Percentiles rank a stretch among this genome's conserved stretches.
Conservation (phyloP, 1,284 basidiomycete genomes). For the Porodaedalea pini region DNA sequence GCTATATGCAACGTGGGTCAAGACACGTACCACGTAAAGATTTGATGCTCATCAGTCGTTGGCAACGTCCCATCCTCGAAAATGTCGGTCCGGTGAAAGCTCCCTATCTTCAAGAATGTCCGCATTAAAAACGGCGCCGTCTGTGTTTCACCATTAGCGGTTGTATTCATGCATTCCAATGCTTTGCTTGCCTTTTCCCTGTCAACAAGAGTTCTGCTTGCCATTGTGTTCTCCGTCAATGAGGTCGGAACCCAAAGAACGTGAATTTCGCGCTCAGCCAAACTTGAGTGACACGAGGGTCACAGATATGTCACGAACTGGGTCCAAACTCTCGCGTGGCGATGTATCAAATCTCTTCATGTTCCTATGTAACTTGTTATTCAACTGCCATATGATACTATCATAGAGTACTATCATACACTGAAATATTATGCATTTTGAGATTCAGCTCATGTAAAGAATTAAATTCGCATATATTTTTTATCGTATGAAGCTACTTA, state of each 20-base stretch:
- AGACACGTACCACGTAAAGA: slow-evolving; percentile 63
- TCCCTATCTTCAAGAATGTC: slow-evolving; percentile 75
- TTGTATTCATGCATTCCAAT: not conserved
- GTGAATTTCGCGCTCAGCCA: not conserved
- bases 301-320: not conserved
- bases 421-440: too few relatives aligned
- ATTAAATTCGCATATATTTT: too few relatives aligned
- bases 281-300: not conserved
- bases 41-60: slow-evolving; percentile 71
- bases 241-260: not conserved
- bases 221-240: slow-evolving; percentile 1
- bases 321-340: too few relatives aligned
- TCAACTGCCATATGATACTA: too few relatives aligned
- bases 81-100: slow-evolving; percentile 63
- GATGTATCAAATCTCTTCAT: too few relatives aligned
- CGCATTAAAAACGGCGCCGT: slow-evolving; percentile 75
- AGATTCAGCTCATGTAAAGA: too few relatives aligned
- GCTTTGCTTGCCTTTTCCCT: slow-evolving; percentile 35
- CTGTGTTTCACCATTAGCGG: slow-evolving; percentile 33
- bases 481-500: too few relatives aligned
- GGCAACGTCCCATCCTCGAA: slow-evolving; percentile 74
- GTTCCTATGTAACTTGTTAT: too few relatives aligned
- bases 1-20: not conserved
- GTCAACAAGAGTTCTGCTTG: slow-evolving; percentile 31
- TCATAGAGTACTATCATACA: too few relatives aligned